Evolutionary conservation across 2,329 filamentous ascomycete genomes (phyloP), one percentile per base, ranked within the genome.

Genomic region (Alternaria ventricosa): DNA sequence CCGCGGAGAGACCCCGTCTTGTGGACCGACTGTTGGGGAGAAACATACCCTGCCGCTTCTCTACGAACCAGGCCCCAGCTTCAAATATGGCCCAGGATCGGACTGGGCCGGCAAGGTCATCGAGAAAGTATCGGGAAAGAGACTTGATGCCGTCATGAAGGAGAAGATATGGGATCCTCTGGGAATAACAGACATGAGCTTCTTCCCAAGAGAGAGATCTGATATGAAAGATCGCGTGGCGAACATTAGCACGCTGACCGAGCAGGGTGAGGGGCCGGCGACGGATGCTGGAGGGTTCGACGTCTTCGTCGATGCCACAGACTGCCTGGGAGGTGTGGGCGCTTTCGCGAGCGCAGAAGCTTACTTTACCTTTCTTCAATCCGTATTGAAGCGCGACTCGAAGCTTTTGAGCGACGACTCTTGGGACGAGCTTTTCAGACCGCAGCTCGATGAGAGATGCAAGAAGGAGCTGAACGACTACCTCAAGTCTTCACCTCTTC

Each of bases 31-130:
- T 3, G 68, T 84, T 11, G 79, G 81, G 33, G 87, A 49, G 75
- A 89, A 60, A 68, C 82, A 54, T 70, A 75, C 33, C 75, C 74
- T 68, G 11, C 87, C 89, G 0, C 74, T 91, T 11, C 71, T 89
- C 0, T 87, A 87, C 68, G 87, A 91, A 63, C 89, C 89, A 0
- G 88, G 88, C 0, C 83, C 86, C 20, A 78, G 79, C 0, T 91
- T 87, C 85, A 81, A 85, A 57, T 90, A 90, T 57, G 69, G 75
- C 82, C 79, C 78, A 30, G 77, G 77, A 60, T 80, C 82, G 53
- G 83, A 85, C 70, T 84, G 80, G 57, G 82, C 82, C 1, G 83
- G 83, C 18, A 78, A 82, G n/a, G 71, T 81, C 6, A 72, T 84
- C 36, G 80, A 84, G 66, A 75, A 79, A 23, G 74, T 79, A 18